Base-by-base conservation (phyloP, 805 yeast genomes). In the Candida manassasensis region DNA sequence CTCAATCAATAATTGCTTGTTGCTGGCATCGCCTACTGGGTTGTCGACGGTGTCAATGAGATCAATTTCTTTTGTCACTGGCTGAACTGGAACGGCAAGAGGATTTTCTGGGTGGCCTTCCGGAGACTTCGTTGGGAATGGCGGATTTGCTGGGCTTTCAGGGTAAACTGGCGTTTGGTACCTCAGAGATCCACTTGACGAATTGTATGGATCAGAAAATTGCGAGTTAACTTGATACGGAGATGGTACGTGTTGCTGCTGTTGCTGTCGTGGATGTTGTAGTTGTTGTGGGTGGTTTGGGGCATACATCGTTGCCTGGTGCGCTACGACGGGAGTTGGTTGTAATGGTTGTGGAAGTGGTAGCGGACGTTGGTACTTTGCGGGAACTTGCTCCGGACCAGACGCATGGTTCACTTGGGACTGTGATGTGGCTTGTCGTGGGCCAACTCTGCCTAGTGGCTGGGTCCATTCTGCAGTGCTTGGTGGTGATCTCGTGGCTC, bases 321-420 rank as follows among this genome's bases (percentile, higher is more conserved):
- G 19, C 32, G 10, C 9, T 21, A 29, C 6, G 10, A 16, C 12
- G 32, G 29, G 10, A 19, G 22, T 10, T 13, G 35, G 37, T n/a
- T 12, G 10, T 27, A 6, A 14, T 18, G 19, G 27, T 17, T 27
- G 29, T 15, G 61, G 65, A 12, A 57, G 39, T 0, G 63, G 59
- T 14, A 51, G 43, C n/a, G 67, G 67, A 2, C 53, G 35, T 36
- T 53, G 59, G 36, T 61, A 61, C 34, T 55, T 61, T 22, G 45
- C 32, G 3, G 64, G 62, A 13, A 52, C 24, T 11, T n/a, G n/a
- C n/a, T n/a, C n/a, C n/a, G n/a, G n/a, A n/a, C n/a, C n/a, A n/a
- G n/a, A n/a, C n/a, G n/a, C n/a, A n/a, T n/a, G n/a, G n/a, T n/a
- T n/a, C n/a, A n/a, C n/a, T n/a, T n/a, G n/a, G n/a, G n/a, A n/a